phyloP scores from a whole-genome alignment of 1,284 basidiomycete species.

The Vanrija humicola region DNA sequence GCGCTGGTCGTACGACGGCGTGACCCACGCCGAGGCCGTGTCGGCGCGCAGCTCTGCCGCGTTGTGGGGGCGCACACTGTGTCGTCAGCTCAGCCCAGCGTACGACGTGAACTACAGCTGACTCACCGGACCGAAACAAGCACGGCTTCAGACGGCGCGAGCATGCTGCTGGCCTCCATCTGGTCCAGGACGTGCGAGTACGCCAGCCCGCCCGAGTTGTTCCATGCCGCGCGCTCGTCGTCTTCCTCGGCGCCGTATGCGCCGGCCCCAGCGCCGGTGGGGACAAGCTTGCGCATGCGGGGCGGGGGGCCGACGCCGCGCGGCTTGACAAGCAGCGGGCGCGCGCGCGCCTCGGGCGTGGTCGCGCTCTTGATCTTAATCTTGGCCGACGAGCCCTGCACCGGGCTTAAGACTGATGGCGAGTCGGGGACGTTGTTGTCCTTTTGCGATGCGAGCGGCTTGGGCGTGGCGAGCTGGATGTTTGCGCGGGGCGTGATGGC shows the following conservation, averaged over 20 bases:
- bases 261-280: background rate
- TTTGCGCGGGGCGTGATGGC: conserved; percentile 3
- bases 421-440: conserved; percentile 12
- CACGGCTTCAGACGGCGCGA: conserved; percentile 62
- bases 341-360: conserved; percentile 41
- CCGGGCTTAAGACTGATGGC: conserved; percentile 3
- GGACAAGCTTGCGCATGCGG: background rate
- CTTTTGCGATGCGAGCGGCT: conserved; percentile 4
- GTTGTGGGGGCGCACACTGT: conserved; percentile 65
- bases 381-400: conserved; percentile 10
- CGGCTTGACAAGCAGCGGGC: conserved; percentile 27
- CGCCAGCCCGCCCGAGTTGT: too few relatives aligned
- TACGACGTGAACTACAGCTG: background rate
- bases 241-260: background rate
- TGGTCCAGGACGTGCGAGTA: conserved; percentile 7
- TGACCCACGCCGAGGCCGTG: conserved; percentile 34
- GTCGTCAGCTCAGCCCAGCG: background rate
- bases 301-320: background rate
- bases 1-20: conserved; percentile 34
- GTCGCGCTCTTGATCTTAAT: conserved; percentile 41
- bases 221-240: conserved; percentile 7
- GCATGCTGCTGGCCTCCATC: conserved; percentile 9
- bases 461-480: background rate
- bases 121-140: conserved; percentile 76
- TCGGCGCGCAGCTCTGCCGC: conserved; percentile 44